Evolutionary conservation across 2,329 filamentous ascomycete species (phyloP).

Genomic region (Lojkania enalia): DNA sequence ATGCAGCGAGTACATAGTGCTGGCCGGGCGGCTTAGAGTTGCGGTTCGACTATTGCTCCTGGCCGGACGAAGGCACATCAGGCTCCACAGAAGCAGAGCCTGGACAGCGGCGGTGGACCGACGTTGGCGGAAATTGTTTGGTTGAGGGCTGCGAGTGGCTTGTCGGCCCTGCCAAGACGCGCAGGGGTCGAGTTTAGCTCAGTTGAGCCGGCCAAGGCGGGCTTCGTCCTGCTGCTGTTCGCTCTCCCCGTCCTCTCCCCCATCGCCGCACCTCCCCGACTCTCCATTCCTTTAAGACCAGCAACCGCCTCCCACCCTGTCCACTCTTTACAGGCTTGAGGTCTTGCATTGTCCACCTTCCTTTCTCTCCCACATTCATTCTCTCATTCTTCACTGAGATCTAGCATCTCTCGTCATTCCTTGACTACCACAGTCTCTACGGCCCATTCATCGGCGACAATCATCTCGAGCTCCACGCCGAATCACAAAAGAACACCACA

Average conservation of each 20-base stretch:
- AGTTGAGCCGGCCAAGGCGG: not conserved
- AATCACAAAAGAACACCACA: constrained; percentile 4
- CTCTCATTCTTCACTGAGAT: constrained; percentile 31
- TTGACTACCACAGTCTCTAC: constrained; percentile 32
- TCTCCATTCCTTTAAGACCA: constrained; percentile 28
- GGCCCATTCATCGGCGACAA: constrained; percentile 11
- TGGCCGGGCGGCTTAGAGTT: no score
- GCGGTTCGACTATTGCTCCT: no score
- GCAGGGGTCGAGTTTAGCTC: not conserved
- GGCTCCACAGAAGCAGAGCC: no score
- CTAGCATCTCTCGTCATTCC: constrained; percentile 41
- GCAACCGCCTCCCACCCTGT: constrained; percentile 28
- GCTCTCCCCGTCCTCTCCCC: constrained; percentile 13
- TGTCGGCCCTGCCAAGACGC: not conserved
- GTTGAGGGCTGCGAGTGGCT: not conserved
- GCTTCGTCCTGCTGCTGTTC: constrained; percentile 9
- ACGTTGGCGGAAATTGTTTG: not conserved
- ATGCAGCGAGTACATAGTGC: no score
- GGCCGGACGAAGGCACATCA: no score
- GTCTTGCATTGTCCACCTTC: constrained; percentile 38
- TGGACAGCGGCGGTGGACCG: not conserved
- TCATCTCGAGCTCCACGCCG: constrained; percentile 7
- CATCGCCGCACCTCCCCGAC: constrained; percentile 13
- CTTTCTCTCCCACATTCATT: constrained; percentile 31
- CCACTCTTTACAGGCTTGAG: constrained; percentile 47